Percentiles rank a stretch among this genome's conserved stretches.
Conservation (phyloP, 495 filamentous ascomycete species). For the Margaritispora aquatica region DNA sequence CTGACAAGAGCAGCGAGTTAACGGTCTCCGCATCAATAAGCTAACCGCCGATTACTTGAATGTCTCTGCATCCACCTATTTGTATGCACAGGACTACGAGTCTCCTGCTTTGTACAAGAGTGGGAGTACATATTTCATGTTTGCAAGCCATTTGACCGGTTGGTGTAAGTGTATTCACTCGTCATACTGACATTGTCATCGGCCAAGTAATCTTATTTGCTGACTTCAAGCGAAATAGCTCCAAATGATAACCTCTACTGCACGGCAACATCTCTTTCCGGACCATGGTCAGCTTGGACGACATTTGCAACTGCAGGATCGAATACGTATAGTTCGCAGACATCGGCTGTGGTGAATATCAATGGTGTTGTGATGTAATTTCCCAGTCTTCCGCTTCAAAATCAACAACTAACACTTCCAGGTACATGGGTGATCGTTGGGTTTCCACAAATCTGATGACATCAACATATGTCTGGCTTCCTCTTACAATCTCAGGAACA, state of each 20-base stretch:
- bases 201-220: conserved; percentile 29
- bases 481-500: conserved; percentile 49
- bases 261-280: conserved; percentile 26
- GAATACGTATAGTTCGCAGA: conserved; percentile 33
- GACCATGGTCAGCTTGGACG: conserved; percentile 53
- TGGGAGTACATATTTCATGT: conserved; percentile 45
- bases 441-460: conserved; percentile 48
- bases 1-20: conserved; percentile 33
- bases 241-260: conserved; percentile 57
- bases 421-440: conserved; percentile 68
- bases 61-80: conserved; percentile 32
- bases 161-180: conserved; percentile 4
- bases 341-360: conserved; percentile 12
- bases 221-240: conserved; percentile 27
- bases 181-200: too few relatives aligned
- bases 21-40: conserved; percentile 45
- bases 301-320: conserved; percentile 49
- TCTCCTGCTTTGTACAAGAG: conserved; percentile 43
- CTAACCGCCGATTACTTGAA: conserved; percentile 42
- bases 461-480: conserved; percentile 62
- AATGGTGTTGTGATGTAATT: conserved; percentile 21
- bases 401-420: too few relatives aligned
- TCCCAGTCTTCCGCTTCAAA: too few relatives aligned
- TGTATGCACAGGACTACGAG: conserved; percentile 39
- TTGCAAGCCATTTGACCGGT: conserved; percentile 39